phyloP scores from a whole-genome alignment of 2,329 filamentous ascomycete genomes.

The Talaromyces albobiverticillius region DNA sequence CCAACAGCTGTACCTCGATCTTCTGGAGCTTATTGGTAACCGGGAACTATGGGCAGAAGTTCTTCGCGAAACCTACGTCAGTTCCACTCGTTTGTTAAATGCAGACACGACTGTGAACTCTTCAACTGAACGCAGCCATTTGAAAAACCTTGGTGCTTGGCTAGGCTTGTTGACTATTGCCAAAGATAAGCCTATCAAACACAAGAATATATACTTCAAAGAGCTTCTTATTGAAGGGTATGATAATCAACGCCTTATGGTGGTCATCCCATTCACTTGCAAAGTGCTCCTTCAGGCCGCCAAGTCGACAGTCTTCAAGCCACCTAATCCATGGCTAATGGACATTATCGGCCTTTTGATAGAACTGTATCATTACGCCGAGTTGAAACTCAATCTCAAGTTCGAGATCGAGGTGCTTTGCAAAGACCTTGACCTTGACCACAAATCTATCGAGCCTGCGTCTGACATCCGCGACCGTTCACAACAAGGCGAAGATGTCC shows the following conservation, averaged over 20 bases:
- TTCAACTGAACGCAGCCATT: conserved; percentile 75
- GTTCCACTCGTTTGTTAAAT: conserved; percentile 82
- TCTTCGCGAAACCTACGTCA: conserved; percentile 87
- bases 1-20: conserved; percentile 85
- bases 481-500: conserved; percentile 58
- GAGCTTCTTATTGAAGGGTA: conserved; percentile 91
- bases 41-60: conserved; percentile 80
- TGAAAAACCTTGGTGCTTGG: conserved; percentile 94
- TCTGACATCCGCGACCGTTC: conserved; percentile 77
- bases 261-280: conserved; percentile 96
- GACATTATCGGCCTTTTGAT: conserved; percentile 89
- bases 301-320: conserved; percentile 82
- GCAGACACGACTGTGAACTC: conserved; percentile 83
- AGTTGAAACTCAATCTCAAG: conserved; percentile 93
- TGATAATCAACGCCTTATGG: conserved; percentile 83
- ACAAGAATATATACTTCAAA: conserved; percentile 96
- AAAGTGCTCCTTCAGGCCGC: conserved; percentile 86
- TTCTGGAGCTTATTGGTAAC: conserved; percentile 79
- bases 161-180: conserved; percentile 89
- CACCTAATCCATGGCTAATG: conserved; percentile 97
- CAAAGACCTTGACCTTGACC: conserved; percentile 85
- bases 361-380: conserved; percentile 88
- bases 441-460: conserved; percentile 86
- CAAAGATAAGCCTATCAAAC: conserved; percentile 90
- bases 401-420: conserved; percentile 98